A percentile compares a stretch with the other conserved stretches of the same genome.
Conservation (phyloP, 345 rosid species). For the Salix caprea region DNA sequence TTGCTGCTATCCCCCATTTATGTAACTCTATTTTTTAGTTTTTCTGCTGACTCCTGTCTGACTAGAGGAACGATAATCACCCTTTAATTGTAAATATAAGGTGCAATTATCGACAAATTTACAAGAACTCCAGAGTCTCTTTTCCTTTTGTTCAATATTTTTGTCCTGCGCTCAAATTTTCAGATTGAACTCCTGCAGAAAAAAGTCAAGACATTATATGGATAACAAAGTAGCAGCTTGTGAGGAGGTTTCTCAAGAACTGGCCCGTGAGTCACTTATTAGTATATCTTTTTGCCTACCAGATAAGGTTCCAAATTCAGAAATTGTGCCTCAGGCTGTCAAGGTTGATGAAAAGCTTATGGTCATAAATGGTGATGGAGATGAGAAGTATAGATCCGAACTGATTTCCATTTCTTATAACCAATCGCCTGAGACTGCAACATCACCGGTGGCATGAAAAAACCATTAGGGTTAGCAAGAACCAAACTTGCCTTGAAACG, state of each 20-base stretch:
- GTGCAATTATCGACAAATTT: too few species aligned
- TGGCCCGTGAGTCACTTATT: constrained; percentile 29
- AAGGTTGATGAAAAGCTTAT: background rate
- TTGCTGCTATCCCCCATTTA: background rate
- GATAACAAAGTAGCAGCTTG: constrained; percentile 6
- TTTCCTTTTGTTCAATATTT: background rate
- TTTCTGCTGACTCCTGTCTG: background rate
- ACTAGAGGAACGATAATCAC: background rate
- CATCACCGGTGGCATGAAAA: background rate
- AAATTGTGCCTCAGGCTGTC: background rate
- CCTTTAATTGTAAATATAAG: background rate
- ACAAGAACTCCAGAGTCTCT: background rate
- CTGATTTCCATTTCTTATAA: constrained; percentile 33
- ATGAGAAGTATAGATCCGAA: constrained; percentile 31
- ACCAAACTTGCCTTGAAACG: background rate
- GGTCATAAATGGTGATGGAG: constrained; percentile 5
- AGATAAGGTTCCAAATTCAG: constrained; percentile 15
- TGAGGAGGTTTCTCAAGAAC: constrained; percentile 3
- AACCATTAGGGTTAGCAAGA: background rate
- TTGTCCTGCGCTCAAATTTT: background rate
- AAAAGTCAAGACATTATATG: constrained; percentile 6
- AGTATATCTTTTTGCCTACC: constrained; percentile 24
- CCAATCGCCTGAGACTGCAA: constrained; percentile 8
- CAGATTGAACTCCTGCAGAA: background rate
- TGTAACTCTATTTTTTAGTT: background rate